Percentiles rank a stretch among this genome's conserved stretches.
These are phyloP conservation scores for Phytophthora aleatoria DNA, from an alignment of 352 stramenopile genomes.

Conservation along the genomic window DNA sequence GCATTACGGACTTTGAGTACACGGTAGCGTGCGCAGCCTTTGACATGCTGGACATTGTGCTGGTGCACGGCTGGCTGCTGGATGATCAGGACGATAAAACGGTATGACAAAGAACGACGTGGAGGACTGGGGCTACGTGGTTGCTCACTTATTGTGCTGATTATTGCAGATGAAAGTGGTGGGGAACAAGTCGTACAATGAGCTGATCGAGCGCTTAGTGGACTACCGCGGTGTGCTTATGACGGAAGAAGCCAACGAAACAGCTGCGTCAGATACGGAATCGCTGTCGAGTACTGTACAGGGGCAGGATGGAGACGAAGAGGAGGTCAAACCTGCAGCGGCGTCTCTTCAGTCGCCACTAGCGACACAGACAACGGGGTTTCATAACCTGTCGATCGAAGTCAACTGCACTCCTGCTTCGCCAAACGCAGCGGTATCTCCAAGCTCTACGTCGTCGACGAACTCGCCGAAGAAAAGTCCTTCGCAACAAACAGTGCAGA, in stretches of 20 bases:
- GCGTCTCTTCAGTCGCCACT: constrained; percentile 15
- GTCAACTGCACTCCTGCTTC: constrained; percentile 20
- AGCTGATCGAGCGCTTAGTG: constrained; percentile 95
- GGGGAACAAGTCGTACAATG: constrained; percentile 96
- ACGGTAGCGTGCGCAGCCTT: constrained; percentile 95
- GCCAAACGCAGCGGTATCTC: constrained; percentile 5
- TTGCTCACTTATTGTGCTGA: constrained; percentile 12
- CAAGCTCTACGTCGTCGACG: constrained; percentile 25
- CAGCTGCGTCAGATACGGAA: constrained; percentile 8
- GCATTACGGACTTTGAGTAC: constrained; percentile 95
- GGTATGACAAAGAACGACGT: constrained; percentile 28
- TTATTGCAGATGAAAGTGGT: constrained; percentile 68
- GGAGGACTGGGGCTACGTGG: neutral
- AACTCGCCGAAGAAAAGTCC: constrained; percentile 59
- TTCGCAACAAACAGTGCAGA: constrained; percentile 69
- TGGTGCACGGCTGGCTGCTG: constrained; percentile 98
- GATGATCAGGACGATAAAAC: constrained; percentile 91
- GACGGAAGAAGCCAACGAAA: constrained; percentile 48
- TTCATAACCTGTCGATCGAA: constrained; percentile 55
- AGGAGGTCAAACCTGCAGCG: constrained; percentile 17
- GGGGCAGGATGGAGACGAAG: constrained; percentile 17
- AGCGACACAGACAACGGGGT: constrained; percentile 16
- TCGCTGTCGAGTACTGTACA: constrained; percentile 1
- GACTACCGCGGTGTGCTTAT: constrained; percentile 80
- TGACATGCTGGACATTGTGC: constrained; percentile 94